Conservation (phyloP, 495 filamentous ascomycete genomes). For the Trichoderma virens region DNA sequence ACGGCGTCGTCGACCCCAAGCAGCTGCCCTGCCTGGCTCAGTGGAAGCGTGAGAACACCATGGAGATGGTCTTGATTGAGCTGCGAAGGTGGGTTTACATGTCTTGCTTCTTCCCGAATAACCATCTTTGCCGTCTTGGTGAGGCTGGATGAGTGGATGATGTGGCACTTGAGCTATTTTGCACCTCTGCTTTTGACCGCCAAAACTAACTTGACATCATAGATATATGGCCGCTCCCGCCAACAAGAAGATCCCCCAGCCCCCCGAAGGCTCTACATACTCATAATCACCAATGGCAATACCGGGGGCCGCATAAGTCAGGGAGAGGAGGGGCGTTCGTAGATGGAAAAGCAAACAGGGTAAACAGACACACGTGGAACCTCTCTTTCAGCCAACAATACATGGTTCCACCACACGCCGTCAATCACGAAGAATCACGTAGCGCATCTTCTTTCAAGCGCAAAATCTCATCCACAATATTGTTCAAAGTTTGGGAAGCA, state of each 20-base stretch:
- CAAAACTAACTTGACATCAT: conserved; percentile 18
- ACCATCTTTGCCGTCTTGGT: too few relatives aligned
- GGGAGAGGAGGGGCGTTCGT: neutral
- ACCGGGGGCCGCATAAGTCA: neutral
- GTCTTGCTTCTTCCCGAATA: neutral
- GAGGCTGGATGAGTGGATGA: too few relatives aligned
- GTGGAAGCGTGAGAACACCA: conserved; percentile 84
- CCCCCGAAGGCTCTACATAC: conserved; percentile 79
- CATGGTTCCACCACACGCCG: too few relatives aligned
- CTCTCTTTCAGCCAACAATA: neutral
- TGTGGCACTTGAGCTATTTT: too few relatives aligned
- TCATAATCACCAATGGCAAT: conserved; percentile 11
- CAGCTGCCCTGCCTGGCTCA: conserved; percentile 75
- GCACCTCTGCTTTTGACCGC: too few relatives aligned
- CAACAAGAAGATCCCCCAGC: conserved; percentile 93
- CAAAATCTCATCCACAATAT: neutral
- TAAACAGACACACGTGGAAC: neutral
- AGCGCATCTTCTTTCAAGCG: conserved; percentile 21
- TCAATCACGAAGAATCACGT: neutral
- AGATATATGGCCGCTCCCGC: conserved; percentile 93
- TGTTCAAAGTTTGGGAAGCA: neutral
- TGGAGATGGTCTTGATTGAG: conserved; percentile 91
- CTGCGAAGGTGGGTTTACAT: conserved; percentile 38
- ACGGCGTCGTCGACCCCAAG: conserved; percentile 77
- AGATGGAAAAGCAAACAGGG: neutral